phyloP scores from a whole-genome alignment of 331 rosid species.

The Malus hybrid region DNA sequence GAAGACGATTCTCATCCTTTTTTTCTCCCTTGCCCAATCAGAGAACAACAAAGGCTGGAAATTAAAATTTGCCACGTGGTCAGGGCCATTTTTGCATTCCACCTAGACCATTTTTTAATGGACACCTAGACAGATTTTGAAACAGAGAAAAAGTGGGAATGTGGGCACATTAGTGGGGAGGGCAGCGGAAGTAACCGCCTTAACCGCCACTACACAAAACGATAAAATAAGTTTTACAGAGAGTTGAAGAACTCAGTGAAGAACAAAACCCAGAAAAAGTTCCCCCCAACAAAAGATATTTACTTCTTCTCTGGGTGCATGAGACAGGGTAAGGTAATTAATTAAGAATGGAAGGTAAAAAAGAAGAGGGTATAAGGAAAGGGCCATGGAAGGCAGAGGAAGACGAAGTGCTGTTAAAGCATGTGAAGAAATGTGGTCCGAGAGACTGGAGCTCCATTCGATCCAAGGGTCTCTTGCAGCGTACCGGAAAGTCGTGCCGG shows the following conservation, averaged over 20 bases:
- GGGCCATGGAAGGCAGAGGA: constrained; percentile 92
- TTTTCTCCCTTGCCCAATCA: too few relatives aligned
- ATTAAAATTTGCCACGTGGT: neutral
- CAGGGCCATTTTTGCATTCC: neutral
- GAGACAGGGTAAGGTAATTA: too few relatives aligned
- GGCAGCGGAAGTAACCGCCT: constrained; percentile 22
- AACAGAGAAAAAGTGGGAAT: neutral
- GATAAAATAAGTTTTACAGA: neutral
- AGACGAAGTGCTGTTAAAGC: constrained; percentile 58
- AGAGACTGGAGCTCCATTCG: constrained; percentile 98
- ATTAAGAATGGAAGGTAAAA: constrained; percentile 39
- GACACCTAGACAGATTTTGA: neutral
- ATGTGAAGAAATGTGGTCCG: constrained; percentile 67
- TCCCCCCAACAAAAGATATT: neutral
- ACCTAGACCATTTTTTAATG: neutral
- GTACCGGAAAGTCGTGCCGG: constrained; percentile 86
- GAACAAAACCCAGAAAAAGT: neutral
- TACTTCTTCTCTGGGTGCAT: neutral
- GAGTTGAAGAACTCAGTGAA: neutral
- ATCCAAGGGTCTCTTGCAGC: constrained; percentile 80
- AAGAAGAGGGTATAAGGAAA: constrained; percentile 51
- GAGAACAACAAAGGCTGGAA: neutral
- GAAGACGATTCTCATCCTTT: too few relatives aligned
- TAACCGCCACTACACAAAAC: constrained; percentile 9
- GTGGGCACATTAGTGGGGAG: constrained; percentile 21